Base-by-base conservation (phyloP, 768 basidiomycete species). In the Coprinopsis marcescibilis region DNA sequence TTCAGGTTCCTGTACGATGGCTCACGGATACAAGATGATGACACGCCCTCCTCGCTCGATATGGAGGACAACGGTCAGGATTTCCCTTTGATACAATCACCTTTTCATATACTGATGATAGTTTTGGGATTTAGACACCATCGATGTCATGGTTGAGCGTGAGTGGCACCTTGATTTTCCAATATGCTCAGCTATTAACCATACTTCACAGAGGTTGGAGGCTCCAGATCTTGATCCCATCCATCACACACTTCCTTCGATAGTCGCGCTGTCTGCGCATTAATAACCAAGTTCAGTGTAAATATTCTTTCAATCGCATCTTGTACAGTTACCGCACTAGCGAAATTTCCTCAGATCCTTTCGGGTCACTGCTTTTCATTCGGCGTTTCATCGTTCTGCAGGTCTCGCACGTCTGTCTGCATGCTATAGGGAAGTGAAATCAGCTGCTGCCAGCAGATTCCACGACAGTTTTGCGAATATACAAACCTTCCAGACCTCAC, bases 91-190 rank as follows among this genome's bases (percentile, higher is more conserved):
- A n/a, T n/a, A n/a, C n/a, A n/a, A 43, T 29, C 35, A 23, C 10
- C 12, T 48, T 13, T 46, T 26, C 33, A 17, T 11, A 14, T 25
- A 11, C 51, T 20, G n/a, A 12, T 54, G 21, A 19, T 38, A 20
- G 36, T 43, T 19, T 27, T 43, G 25, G n/a, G n/a, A n/a, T 48
- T 50, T 46, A 83, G 93, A 97, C 62, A 83, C 90, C 5, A 92
- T 97, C 66, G 93, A 97, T 75, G 93, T 94, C 52, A 89, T 93
- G 85, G 87, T 95, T 50, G 91, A 95, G 71, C 92, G 91, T 94
- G 48, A 35, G 52, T 49, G 26, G 30, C 49, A 24, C 17, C 41
- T 47, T 26, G 34, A 20, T 32, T 42, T 23, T 7, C 30, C n/a
- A 17, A 33, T n/a, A 3, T 7, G n/a, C 32, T 47, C 43, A n/a